These are phyloP conservation scores for Flueggea neowawraea DNA, from an alignment of 441 rosid genomes.

Conservation along the genomic window DNA sequence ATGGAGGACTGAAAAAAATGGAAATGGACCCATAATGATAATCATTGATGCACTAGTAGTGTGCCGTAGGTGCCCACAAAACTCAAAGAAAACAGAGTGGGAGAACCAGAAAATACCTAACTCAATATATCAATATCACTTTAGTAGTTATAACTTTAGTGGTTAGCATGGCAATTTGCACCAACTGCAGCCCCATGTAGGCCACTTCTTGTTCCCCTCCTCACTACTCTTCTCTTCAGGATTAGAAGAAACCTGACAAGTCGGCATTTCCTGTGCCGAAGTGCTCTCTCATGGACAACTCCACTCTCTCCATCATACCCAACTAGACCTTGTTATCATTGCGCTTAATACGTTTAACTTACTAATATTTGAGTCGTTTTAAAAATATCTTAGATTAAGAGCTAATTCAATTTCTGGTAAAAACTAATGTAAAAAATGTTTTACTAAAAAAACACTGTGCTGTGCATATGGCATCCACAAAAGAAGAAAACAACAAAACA, in stretches of 20 bases:
- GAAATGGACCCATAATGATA: slow-evolving; percentile 21
- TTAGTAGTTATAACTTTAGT: slow-evolving; percentile 55
- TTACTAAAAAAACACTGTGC: no score
- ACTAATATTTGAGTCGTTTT: no score
- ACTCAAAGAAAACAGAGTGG: slow-evolving; percentile 9
- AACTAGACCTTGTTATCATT: no score
- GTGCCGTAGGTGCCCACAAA: slow-evolving; percentile 6
- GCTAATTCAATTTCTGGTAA: no score
- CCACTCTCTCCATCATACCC: no score
- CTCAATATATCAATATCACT: slow-evolving; percentile 30
- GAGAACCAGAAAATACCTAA: slow-evolving; percentile 40
- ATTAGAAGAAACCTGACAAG: no score
- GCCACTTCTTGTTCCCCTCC: slow-evolving; percentile 34
- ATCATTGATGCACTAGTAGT: slow-evolving; percentile 3
- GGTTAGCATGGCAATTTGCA: slow-evolving; percentile 45
- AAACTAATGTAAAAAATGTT: no score
- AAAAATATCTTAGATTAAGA: no score
- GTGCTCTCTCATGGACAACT: no score
- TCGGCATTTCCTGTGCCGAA: no score
- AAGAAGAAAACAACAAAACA: background rate
- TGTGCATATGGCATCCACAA: no score
- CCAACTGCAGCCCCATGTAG: slow-evolving; percentile 46
- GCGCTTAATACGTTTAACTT: no score
- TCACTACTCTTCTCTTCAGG: background rate
- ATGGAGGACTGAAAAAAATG: background rate